Conservation (phyloP, 2,329 filamentous ascomycete genomes). For the Hypomyces perniciosus region DNA sequence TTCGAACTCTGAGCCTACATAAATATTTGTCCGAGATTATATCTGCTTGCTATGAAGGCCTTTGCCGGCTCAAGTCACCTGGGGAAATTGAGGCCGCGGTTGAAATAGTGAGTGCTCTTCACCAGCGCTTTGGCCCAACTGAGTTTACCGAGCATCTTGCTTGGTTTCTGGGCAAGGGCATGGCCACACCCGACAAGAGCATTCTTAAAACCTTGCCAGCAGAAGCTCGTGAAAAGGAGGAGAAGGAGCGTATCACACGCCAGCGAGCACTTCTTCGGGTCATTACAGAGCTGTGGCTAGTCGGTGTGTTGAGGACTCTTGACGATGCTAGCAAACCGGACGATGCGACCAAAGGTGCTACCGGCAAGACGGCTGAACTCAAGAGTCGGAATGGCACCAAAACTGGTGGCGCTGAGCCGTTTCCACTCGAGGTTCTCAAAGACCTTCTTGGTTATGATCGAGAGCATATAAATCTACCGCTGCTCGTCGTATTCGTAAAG, state of each 20-base stretch:
- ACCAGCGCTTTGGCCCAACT: constrained; percentile 84
- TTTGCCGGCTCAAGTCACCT: constrained; percentile 84
- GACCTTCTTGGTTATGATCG: constrained; percentile 90
- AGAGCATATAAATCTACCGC: constrained; percentile 82
- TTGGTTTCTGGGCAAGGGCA: constrained; percentile 85
- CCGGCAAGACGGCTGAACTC: constrained; percentile 56
- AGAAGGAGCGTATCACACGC: constrained; percentile 83
- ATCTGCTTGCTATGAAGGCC: constrained; percentile 88
- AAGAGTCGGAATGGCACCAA: constrained; percentile 52
- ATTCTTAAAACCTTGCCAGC: constrained; percentile 69
- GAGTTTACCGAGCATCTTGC: constrained; percentile 90
- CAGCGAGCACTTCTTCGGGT: constrained; percentile 83
- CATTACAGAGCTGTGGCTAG: constrained; percentile 93
- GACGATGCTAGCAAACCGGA: constrained; percentile 59
- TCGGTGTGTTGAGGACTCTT: constrained; percentile 78
- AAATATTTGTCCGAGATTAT: constrained; percentile 98
- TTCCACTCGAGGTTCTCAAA: constrained; percentile 95
- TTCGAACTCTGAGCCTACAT: constrained; percentile 82
- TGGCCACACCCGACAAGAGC: constrained; percentile 85
- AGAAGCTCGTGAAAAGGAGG: constrained; percentile 87
- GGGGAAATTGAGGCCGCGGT: constrained; percentile 89
- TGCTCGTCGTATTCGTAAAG: constrained; percentile 94
- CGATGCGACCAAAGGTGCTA: constrained; percentile 54
- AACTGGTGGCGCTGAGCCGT: constrained; percentile 72
- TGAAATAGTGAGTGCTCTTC: constrained; percentile 89